Conservation (phyloP, 2,329 filamentous ascomycete genomes). For the Stagonosporopsis tanaceti region DNA sequence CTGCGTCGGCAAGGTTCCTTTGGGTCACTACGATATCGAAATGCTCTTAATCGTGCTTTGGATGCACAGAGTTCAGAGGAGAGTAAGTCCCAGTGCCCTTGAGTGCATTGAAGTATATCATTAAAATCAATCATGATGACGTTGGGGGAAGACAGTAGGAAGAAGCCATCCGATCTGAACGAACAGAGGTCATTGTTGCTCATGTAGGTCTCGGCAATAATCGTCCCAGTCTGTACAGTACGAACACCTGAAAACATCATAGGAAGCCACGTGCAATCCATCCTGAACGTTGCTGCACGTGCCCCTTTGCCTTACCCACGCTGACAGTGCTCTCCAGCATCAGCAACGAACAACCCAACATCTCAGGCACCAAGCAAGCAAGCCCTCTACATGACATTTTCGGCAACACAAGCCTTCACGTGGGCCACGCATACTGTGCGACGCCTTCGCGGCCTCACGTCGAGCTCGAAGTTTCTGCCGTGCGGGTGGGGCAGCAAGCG, state of each 20-base stretch:
- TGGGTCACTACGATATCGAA: background rate
- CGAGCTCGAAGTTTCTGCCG: conserved; percentile 2
- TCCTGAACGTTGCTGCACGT: too few relatives aligned
- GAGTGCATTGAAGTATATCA: too few relatives aligned
- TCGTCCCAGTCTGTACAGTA: too few relatives aligned
- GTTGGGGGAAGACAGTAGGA: too few relatives aligned
- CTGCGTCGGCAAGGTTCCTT: background rate
- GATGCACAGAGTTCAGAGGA: background rate
- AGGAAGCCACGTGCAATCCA: too few relatives aligned
- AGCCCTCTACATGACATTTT: background rate
- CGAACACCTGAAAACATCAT: too few relatives aligned
- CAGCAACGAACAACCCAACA: background rate
- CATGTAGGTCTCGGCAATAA: too few relatives aligned
- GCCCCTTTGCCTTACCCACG: too few relatives aligned
- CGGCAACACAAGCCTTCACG: background rate
- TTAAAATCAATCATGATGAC: background rate
- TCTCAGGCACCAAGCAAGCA: background rate
- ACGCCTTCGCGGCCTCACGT: background rate
- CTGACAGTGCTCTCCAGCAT: background rate
- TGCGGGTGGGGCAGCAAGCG: conserved; percentile 4
- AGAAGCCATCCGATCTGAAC: too few relatives aligned
- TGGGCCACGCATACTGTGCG: conserved; percentile 7
- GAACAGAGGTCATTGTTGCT: too few relatives aligned
- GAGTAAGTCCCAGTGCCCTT: background rate
- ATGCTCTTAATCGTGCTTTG: background rate